phyloP scores from a whole-genome alignment of 1,284 basidiomycete species.

The Ceratobasidium sp. region DNA sequence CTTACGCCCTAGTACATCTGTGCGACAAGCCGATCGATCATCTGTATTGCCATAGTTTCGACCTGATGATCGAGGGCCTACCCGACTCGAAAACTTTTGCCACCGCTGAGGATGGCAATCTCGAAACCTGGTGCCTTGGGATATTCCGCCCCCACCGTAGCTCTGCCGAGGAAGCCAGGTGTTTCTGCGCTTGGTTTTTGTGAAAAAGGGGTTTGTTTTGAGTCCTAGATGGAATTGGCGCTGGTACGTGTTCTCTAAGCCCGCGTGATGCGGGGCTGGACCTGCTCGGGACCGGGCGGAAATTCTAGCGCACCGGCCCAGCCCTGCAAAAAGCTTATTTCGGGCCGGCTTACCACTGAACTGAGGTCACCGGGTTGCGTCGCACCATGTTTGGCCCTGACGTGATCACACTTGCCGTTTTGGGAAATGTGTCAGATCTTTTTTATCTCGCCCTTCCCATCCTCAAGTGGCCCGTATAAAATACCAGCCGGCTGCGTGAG shows the following conservation, averaged over 20 bases:
- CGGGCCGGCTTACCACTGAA: not conserved
- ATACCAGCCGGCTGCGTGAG: not conserved
- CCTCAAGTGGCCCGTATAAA: slow-evolving; percentile 8
- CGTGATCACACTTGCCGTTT: slow-evolving; percentile 8
- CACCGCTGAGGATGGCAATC: not conserved
- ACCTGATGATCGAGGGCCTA: slow-evolving; percentile 1
- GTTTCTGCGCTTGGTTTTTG: not conserved
- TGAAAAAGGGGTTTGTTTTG: not conserved
- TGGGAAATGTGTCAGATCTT: slow-evolving; percentile 14
- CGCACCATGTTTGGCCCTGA: slow-evolving; percentile 14
- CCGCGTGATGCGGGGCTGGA: not conserved
- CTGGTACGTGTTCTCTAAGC: not conserved
- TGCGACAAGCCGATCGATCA: not conserved
- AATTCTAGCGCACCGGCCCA: slow-evolving; percentile 1
- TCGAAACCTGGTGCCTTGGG: not conserved
- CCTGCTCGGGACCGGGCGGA: not conserved
- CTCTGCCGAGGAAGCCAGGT: not conserved
- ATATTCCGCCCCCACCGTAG: not conserved
- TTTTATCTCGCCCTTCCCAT: slow-evolving; percentile 2
- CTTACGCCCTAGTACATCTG: not conserved
- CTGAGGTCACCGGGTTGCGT: not conserved
- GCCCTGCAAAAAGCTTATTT: not conserved
- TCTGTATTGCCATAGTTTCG: not conserved
- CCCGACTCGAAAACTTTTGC: not conserved
- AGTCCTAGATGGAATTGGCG: not conserved